These are phyloP conservation scores for Pisolithus microcarpus DNA, from an alignment of 768 basidiomycete genomes.

Conservation along the genomic window DNA sequence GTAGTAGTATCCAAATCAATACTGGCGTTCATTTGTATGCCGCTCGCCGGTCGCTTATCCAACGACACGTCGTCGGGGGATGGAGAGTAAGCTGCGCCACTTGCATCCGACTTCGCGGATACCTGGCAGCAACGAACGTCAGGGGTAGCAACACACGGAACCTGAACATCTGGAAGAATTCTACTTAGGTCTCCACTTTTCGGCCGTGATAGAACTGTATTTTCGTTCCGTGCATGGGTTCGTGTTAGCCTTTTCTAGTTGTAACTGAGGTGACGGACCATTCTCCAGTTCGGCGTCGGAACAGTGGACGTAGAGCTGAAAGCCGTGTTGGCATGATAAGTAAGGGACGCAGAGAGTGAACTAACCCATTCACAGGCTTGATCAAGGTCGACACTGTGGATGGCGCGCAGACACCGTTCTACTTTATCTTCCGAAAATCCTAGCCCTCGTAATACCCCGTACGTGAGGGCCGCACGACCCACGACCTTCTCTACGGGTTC, in stretches of 20 bases:
- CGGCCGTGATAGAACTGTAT: slow-evolving; percentile 3
- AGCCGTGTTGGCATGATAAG: slow-evolving; percentile 4
- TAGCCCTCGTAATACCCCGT: slow-evolving; percentile 70
- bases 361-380: slow-evolving; percentile 88
- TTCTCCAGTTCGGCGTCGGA: slow-evolving; percentile 49
- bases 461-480: slow-evolving; percentile 67
- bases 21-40: slow-evolving; percentile 4
- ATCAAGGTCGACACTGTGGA: slow-evolving; percentile 69
- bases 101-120: slow-evolving; percentile 31
- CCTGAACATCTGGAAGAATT: slow-evolving; percentile 3
- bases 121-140: slow-evolving; percentile 1
- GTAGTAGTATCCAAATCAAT: slow-evolving; percentile 9
- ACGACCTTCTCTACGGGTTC: slow-evolving; percentile 67
- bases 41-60: slow-evolving; percentile 1
- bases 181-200: neutral
- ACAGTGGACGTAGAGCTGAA: slow-evolving; percentile 60
- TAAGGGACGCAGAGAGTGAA: slow-evolving; percentile 1
- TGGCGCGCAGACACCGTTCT: slow-evolving; percentile 59
- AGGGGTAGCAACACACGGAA: neutral
- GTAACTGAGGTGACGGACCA: slow-evolving; percentile 12
- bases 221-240: slow-evolving; percentile 9
- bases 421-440: slow-evolving; percentile 69
- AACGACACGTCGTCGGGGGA: slow-evolving; percentile 5
- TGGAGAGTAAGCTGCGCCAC: slow-evolving; percentile 32
- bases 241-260: slow-evolving; percentile 3